Evolutionary conservation across 768 basidiomycete species (phyloP).

Genomic region (Omphalotus guepiniiformis): DNA sequence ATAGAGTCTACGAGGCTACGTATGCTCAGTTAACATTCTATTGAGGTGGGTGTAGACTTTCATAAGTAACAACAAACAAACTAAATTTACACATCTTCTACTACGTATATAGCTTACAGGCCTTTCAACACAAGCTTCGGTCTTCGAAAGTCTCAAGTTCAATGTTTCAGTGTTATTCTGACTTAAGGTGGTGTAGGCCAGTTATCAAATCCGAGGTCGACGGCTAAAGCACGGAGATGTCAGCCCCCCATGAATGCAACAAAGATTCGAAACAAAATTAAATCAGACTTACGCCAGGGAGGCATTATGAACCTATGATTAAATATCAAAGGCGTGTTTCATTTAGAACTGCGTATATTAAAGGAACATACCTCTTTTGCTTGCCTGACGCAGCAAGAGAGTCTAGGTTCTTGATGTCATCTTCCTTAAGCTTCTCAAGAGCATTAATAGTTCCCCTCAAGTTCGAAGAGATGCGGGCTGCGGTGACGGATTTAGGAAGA

Average conservation of each 20-base stretch:
- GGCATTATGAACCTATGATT: conserved; percentile 51
- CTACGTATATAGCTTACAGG: too few relatives aligned
- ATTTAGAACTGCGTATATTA: background rate
- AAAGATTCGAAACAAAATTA: conserved; percentile 5
- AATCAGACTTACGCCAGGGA: conserved; percentile 55
- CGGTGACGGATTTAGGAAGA: conserved; percentile 77
- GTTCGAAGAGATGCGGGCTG: conserved; percentile 60
- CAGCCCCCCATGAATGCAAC: background rate
- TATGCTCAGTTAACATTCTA: too few relatives aligned
- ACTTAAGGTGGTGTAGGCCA: conserved; percentile 32
- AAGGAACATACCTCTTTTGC: conserved; percentile 46
- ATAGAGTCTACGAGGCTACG: too few relatives aligned
- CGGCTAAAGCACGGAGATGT: conserved; percentile 33
- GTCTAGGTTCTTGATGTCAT: conserved; percentile 56
- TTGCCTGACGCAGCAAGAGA: conserved; percentile 52
- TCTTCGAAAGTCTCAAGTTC: too few relatives aligned
- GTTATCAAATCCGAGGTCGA: conserved; percentile 69
- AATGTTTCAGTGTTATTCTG: background rate
- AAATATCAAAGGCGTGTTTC: background rate
- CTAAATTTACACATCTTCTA: too few relatives aligned
- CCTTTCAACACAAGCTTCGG: too few relatives aligned
- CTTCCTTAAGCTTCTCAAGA: conserved; percentile 37
- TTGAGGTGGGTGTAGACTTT: too few relatives aligned
- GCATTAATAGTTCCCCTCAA: conserved; percentile 47
- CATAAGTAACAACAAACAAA: too few relatives aligned